These are phyloP conservation scores for Pythium chondricola DNA, from an alignment of 352 stramenopile species.

Conservation along the genomic window DNA sequence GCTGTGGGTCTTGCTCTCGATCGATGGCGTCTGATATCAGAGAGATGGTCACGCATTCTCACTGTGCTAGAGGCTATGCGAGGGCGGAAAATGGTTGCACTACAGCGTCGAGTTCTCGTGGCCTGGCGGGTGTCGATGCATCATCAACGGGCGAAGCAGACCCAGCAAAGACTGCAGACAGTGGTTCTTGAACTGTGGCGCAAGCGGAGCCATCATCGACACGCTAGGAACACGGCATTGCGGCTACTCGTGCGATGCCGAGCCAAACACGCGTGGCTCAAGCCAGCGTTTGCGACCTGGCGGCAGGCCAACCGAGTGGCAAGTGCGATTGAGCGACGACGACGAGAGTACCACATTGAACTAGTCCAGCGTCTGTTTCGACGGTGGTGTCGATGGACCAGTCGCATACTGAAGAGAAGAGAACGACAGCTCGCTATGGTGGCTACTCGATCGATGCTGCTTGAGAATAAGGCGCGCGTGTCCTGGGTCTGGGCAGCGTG, in stretches of 20 bases:
- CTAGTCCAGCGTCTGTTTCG: background rate
- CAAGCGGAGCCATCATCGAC: background rate
- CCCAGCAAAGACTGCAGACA: slow-evolving; percentile 1
- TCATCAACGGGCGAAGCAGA: background rate
- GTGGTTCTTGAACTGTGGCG: slow-evolving; percentile 3
- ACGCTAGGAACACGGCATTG: background rate
- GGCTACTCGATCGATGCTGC: too few species aligned
- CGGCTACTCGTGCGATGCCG: background rate
- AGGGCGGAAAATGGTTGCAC: too few species aligned
- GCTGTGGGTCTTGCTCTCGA: background rate
- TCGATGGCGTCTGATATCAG: background rate
- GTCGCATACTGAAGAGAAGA: background rate
- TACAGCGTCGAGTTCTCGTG: too few species aligned
- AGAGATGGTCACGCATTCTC: too few species aligned
- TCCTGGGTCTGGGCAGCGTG: too few species aligned
- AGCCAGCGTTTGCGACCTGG: slow-evolving; percentile 9
- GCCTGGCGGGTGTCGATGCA: background rate
- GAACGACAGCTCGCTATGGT: background rate
- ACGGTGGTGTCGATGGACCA: background rate
- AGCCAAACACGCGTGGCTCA: background rate
- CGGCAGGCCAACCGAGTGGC: background rate
- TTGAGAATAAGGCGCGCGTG: too few species aligned
- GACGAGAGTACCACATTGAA: background rate
- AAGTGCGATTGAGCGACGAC: background rate
- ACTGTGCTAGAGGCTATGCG: too few species aligned